phyloP scores from a whole-genome alignment of 2,329 filamentous ascomycete species.

The Xylaria sp. region DNA sequence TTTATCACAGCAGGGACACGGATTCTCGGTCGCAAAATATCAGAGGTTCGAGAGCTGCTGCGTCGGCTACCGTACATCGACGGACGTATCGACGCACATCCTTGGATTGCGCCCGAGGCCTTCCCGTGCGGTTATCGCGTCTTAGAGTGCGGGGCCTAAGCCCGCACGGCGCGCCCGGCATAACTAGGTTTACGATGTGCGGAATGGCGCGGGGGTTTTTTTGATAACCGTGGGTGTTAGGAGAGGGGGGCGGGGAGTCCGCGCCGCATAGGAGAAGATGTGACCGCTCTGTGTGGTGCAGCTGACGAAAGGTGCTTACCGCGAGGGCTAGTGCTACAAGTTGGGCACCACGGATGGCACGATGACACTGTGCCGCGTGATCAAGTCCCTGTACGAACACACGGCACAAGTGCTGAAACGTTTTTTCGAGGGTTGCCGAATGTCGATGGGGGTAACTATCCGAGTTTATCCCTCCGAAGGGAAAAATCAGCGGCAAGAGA shows the following conservation, averaged over 20 bases:
- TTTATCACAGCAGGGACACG: not conserved
- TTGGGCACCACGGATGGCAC: not conserved
- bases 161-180: no score
- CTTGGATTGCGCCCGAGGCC: not conserved
- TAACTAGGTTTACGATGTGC: not conserved
- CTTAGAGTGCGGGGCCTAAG: not conserved
- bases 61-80: not conserved
- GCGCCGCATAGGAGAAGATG: not conserved
- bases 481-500: not conserved
- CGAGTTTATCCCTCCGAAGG: not conserved
- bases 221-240: not conserved
- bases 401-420: not conserved
- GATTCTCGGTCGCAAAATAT: not conserved
- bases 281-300: not conserved
- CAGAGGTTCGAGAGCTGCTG: not conserved
- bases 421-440: not conserved
- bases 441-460: not conserved
- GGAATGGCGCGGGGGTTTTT: not conserved
- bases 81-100: not conserved
- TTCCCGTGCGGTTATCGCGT: not conserved
- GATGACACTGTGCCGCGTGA: not conserved
- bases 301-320: not conserved
- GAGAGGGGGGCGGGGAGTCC: not conserved
- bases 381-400: not conserved
- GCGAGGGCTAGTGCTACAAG: not conserved